These are phyloP conservation scores for Xeromyces bisporus DNA, from an alignment of 495 filamentous ascomycete genomes.

Conservation along the genomic window DNA sequence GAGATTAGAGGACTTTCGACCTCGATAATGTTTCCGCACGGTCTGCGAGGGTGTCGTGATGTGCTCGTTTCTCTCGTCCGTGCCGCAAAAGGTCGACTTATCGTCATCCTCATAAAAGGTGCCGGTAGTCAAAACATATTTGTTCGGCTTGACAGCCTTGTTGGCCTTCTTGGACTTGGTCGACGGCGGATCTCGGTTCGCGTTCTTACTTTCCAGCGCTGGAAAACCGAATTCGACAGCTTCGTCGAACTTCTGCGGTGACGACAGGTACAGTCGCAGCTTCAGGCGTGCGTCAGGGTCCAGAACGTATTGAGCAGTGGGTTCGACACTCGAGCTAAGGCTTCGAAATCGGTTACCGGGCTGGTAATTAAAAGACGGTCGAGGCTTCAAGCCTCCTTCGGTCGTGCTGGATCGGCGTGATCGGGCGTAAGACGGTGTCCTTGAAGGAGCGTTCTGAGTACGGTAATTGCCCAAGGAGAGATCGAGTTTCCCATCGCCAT, in stretches of 20 bases:
- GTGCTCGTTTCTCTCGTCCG: slow-evolving; percentile 18
- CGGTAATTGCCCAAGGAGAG: slow-evolving; percentile 44
- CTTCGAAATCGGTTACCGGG: slow-evolving; percentile 13
- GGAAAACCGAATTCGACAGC: slow-evolving; percentile 89
- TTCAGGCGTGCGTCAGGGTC: slow-evolving; percentile 81
- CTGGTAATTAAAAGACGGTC: slow-evolving; percentile 13
- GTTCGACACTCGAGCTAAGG: slow-evolving; percentile 46
- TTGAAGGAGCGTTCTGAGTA: slow-evolving; percentile 12
- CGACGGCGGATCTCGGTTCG: slow-evolving; percentile 7
- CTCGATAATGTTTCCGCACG: slow-evolving; percentile 31
- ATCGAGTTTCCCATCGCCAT: slow-evolving; percentile 61
- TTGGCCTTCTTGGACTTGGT: no score
- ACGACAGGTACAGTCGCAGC: slow-evolving; percentile 73
- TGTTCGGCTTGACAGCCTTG: no score
- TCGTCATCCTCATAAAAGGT: slow-evolving; percentile 34
- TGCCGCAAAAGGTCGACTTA: slow-evolving; percentile 12
- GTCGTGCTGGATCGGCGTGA: slow-evolving; percentile 13
- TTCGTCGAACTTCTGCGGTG: slow-evolving; percentile 90
- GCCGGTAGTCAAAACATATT: slow-evolving; percentile 8
- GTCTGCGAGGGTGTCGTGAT: slow-evolving; percentile 17
- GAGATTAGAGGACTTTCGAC: slow-evolving; percentile 19
- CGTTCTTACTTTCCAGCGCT: slow-evolving; percentile 28
- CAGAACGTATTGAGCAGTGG: slow-evolving; percentile 66
- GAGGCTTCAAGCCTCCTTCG: slow-evolving; percentile 29
- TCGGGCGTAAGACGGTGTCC: slow-evolving; percentile 4